Evolutionary conservation across 2,329 filamentous ascomycete species (phyloP), one percentile per base, ranked within the genome.

Genomic region (Phyllosticta citriasiana): DNA sequence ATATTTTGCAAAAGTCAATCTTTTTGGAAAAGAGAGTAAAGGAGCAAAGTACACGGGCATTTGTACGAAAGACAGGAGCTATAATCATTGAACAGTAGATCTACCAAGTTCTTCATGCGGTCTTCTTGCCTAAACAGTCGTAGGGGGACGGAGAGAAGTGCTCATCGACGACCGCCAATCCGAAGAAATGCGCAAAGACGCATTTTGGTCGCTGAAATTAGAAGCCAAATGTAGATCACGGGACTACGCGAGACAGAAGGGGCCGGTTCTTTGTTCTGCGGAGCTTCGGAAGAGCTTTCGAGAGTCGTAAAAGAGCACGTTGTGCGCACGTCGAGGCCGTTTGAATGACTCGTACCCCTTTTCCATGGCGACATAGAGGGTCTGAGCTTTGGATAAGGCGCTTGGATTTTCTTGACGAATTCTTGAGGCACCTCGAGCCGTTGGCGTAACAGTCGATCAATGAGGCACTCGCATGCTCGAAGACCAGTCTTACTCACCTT

Each of bases 1-100:
- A 73, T 73, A n/a, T 30, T 27, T 25, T 52, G 50, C n/a, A 55
- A 47, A 47, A 4, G 40, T 47, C n/a, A 47, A 47, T 47, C 12
- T n/a, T n/a, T 30, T 47, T n/a, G 40, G n/a, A 16, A 47, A 19
- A n/a, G 12, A n/a, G 40, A 47, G 14, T 7, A 47, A n/a, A n/a
- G n/a, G 40, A 47, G 40, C 40, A 47, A 47, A n/a, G 3, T 16
- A 47, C 40, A 47, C 6, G 40, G 40, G 40, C 16, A 47, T 47
- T n/a, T 47, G 40, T 47, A 47, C 14, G 40, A n/a, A 47, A 47
- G 16, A 7, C 14, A n/a, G 40, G 14, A 4, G 40, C 14, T n/a
- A 47, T 6, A n/a, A 19, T 47, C 14, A 47, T 47, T n/a, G 40
- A 16, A 47, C 6, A 47, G 40, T 47, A 47, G 40, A n/a, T 47